Percentiles rank a stretch among this genome's conserved stretches.
These are phyloP conservation scores for Suillus discolor DNA, from an alignment of 768 basidiomycete genomes.

Conservation along the genomic window DNA sequence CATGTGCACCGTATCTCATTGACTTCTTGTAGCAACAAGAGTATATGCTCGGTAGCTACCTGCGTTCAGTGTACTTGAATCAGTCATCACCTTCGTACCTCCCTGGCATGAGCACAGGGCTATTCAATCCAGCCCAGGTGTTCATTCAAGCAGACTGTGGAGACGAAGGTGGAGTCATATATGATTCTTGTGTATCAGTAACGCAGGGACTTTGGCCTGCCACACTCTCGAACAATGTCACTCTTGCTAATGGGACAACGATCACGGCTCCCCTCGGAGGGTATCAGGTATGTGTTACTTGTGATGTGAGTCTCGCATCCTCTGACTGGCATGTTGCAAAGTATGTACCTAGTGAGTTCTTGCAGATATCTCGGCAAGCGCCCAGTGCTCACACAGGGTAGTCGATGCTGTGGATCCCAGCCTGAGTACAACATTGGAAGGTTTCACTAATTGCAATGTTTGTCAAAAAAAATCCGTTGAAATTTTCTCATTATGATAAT, in stretches of 20 bases:
- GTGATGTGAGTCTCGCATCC: slow-evolving; percentile 11
- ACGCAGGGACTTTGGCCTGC: slow-evolving; percentile 71
- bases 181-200: slow-evolving; percentile 66
- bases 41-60: slow-evolving; percentile 52
- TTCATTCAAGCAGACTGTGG: slow-evolving; percentile 66
- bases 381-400: slow-evolving; percentile 23
- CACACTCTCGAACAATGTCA: slow-evolving; percentile 46
- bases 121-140: slow-evolving; percentile 43
- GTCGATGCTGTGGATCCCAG: slow-evolving; percentile 67
- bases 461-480: slow-evolving; percentile 13
- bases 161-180: slow-evolving; percentile 68
- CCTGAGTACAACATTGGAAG: slow-evolving; percentile 66
- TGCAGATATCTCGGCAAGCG: not conserved
- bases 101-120: slow-evolving; percentile 35
- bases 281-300: slow-evolving; percentile 49
- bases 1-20: not conserved
- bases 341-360: slow-evolving; percentile 44
- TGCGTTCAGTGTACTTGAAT: slow-evolving; percentile 59
- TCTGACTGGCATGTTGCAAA: slow-evolving; percentile 26
- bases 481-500: slow-evolving; percentile 2
- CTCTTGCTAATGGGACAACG: slow-evolving; percentile 66
- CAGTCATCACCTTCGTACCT: slow-evolving; percentile 56
- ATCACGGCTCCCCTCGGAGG: slow-evolving; percentile 62
- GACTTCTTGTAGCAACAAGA: slow-evolving; percentile 50
- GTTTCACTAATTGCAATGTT: slow-evolving; percentile 63